Evolutionary conservation across 352 stramenopile species (phyloP).

Genomic region (Globisporangium alternatum): DNA sequence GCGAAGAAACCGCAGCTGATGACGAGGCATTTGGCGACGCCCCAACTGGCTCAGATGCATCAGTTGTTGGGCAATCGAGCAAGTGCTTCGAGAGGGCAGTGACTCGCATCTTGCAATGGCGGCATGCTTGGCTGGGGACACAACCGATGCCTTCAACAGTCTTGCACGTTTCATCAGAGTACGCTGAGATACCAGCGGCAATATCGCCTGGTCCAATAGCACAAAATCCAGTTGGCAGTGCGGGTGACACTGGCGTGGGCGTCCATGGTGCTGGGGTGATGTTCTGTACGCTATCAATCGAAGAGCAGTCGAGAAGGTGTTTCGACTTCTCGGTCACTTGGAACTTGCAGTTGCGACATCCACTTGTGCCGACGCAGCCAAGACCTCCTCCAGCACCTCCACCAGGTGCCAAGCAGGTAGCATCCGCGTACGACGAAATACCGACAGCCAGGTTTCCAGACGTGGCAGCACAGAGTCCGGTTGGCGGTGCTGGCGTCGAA

Average conservation of each 20-base stretch:
- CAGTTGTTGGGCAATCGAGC: background rate
- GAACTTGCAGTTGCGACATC: background rate
- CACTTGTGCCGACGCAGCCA: background rate
- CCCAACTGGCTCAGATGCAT: background rate
- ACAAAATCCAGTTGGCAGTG: background rate
- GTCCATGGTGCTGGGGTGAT: background rate
- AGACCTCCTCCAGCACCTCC: background rate
- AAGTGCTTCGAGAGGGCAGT: conserved; percentile 8
- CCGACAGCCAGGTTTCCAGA: background rate
- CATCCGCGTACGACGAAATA: background rate
- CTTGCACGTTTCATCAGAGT: background rate
- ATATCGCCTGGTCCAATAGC: background rate
- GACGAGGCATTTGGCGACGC: background rate
- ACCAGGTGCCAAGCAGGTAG: background rate
- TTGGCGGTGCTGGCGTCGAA: background rate
- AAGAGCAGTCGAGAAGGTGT: background rate
- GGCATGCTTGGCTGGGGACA: conserved; percentile 7
- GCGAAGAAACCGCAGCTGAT: background rate
- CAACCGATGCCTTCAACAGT: background rate
- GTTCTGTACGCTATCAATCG: background rate
- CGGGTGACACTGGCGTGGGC: background rate
- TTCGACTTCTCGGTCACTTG: background rate
- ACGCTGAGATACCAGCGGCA: background rate
- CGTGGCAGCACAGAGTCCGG: background rate
- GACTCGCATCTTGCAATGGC: background rate